Base-by-base conservation (phyloP, 805 yeast species). In the Candida manassasensis region DNA sequence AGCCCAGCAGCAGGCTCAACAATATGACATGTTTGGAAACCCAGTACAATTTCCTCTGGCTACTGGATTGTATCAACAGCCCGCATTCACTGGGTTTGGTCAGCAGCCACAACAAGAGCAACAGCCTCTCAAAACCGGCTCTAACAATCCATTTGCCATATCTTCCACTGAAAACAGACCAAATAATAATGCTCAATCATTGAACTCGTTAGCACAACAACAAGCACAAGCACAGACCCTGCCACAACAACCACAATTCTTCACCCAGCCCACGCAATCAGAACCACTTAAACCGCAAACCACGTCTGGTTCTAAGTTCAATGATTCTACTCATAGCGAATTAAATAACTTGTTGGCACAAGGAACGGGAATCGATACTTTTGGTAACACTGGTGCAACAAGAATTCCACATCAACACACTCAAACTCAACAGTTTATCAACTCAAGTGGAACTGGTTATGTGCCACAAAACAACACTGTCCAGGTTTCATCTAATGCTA, bases 401-500 rank as follows among this genome's bases (percentile, higher is more conserved):
- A 79, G 96, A 63, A 75, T 90, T 37, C 96, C 97, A 3, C 94
- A 95, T 30, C 97, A 90, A 53, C 90, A 84, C 56, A 90, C 97
- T 1, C 77, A 75, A 45, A 79, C 93, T 2, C 79, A 81, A 4
- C 80, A 77, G 12, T 88, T 89, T 55, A 73, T 90, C 49, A 87
- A 84, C 59, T 84, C 96, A 16, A 81, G 84, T 42, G 97, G 96
- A 49, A 84, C 90, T 5, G 96, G 95, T 21, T 75, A 67, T 50
- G 77, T 65, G 47, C 82, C 77, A 47, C n/a, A 8, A 6, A 42
- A 53, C 10, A 63, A 61, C 21, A 54, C 52, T 28, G 53, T 46
- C 18, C 50, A 52, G 16, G 43, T 67, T 40, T 57, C 61, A 43
- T 53, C 67, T 16, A 59, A 59, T 33, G 62, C 64, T 19, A 60